Percentiles rank a stretch among this genome's conserved stretches.
Conservation (phyloP, 768 basidiomycete species). For the Tulasnella sp. region DNA sequence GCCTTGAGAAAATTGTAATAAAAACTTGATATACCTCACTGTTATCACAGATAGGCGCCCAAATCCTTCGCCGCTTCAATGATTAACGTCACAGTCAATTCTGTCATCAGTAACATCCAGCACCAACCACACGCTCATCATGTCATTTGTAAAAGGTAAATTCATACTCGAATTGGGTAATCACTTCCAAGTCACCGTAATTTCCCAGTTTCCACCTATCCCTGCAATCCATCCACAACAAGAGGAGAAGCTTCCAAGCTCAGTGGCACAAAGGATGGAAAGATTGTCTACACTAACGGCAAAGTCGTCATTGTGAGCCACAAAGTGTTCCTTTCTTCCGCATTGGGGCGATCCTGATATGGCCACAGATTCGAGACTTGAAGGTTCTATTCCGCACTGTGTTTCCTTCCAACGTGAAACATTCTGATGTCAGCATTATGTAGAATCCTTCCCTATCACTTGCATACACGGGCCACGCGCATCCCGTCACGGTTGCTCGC, state of each 20-base stretch:
- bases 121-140: too few species aligned
- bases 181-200: too few species aligned
- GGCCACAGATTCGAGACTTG: conserved; percentile 60
- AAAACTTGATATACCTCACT: too few species aligned
- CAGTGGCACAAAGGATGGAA: conserved; percentile 51
- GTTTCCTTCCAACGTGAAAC: not conserved
- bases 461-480: conserved; percentile 67
- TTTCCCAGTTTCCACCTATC: too few species aligned
- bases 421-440: conserved; percentile 9
- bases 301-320: conserved; percentile 67
- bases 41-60: too few species aligned
- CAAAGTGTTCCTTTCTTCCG: not conserved
- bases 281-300: conserved; percentile 76
- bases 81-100: too few species aligned
- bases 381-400: conserved; percentile 46
- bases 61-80: too few species aligned
- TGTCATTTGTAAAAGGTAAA: too few species aligned
- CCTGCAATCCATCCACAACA: conserved; percentile 55
- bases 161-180: too few species aligned
- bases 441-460: conserved; percentile 54
- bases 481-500: conserved; percentile 77
- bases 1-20: too few species aligned
- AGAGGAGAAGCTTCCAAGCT: conserved; percentile 63
- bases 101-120: too few species aligned
- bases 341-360: conserved; percentile 10